These are phyloP conservation scores for Thalassia testudinum DNA, from an alignment of 116 monocot genomes.

Conservation along the genomic window DNA sequence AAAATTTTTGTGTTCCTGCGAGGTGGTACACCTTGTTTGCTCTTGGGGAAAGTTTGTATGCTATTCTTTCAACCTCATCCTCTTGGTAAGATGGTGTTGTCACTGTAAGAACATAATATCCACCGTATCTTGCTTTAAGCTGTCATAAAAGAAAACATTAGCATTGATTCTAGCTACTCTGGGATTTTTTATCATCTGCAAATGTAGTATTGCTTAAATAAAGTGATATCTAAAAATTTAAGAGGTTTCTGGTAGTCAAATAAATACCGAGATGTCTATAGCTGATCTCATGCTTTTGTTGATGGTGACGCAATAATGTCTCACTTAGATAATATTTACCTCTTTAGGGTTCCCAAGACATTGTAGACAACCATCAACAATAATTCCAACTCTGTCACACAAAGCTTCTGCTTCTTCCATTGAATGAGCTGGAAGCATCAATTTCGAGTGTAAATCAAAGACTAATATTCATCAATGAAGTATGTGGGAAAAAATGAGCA, in stretches of 20 bases:
- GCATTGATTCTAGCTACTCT: no score
- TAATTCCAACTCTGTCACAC: constrained; percentile 50
- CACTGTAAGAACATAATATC: constrained; percentile 11
- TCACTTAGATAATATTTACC: constrained; percentile 14
- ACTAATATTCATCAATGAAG: background rate
- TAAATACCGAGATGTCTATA: no score
- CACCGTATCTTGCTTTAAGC: constrained; percentile 12
- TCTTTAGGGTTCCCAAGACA: constrained; percentile 58
- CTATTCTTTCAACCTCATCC: constrained; percentile 7
- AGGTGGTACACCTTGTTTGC: constrained; percentile 8
- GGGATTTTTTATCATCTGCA: no score
- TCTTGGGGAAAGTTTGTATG: background rate
- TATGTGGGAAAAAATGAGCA: background rate
- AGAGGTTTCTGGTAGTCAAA: no score
- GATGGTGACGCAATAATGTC: no score
- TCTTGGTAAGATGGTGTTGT: constrained; percentile 7
- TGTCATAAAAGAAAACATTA: constrained; percentile 2
- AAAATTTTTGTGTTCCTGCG: constrained; percentile 11
- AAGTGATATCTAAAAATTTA: no score
- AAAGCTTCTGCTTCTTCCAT: constrained; percentile 68
- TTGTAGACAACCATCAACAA: constrained; percentile 57
- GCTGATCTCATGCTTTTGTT: no score
- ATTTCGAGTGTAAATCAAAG: background rate
- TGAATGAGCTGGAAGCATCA: constrained; percentile 44
- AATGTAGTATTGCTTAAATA: no score